Percentiles rank a stretch among this genome's conserved stretches.
Conservation (phyloP, 176 grass and related monocot genomes). For the Luzula sylvatica region DNA sequence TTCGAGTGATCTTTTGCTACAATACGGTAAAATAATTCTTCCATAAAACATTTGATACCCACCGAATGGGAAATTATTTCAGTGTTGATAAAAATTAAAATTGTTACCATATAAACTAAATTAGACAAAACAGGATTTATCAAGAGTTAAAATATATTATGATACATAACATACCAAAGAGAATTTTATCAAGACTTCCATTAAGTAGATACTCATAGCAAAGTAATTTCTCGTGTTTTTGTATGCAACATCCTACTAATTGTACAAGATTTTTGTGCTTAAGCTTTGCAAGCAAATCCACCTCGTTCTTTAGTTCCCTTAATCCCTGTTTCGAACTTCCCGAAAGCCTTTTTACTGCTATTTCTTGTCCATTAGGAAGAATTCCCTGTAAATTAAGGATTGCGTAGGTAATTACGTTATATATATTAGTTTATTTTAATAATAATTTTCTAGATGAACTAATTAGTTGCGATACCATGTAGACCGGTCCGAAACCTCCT, state of each 20-base stretch:
- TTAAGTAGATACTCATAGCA: constrained; percentile 18
- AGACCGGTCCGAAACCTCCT: no score
- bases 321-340: constrained; percentile 7
- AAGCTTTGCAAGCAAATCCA: no score
- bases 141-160: background rate
- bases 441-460: no score
- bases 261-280: constrained; percentile 19
- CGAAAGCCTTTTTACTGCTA: constrained; percentile 19
- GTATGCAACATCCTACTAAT: constrained; percentile 10
- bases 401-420: no score
- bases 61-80: no score
- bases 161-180: background rate
- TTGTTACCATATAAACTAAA: background rate
- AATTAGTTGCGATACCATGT: no score
- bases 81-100: background rate
- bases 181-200: constrained; percentile 13
- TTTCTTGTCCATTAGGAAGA: constrained; percentile 10
- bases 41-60: no score
- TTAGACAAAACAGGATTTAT: background rate
- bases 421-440: no score
- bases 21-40: background rate
- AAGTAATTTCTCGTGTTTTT: background rate
- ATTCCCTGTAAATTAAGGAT: no score
- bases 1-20: background rate
- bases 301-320: constrained; percentile 15